Base-by-base conservation (phyloP, 495 filamentous ascomycete genomes). In the Massariosphaeria phaeospora region DNA sequence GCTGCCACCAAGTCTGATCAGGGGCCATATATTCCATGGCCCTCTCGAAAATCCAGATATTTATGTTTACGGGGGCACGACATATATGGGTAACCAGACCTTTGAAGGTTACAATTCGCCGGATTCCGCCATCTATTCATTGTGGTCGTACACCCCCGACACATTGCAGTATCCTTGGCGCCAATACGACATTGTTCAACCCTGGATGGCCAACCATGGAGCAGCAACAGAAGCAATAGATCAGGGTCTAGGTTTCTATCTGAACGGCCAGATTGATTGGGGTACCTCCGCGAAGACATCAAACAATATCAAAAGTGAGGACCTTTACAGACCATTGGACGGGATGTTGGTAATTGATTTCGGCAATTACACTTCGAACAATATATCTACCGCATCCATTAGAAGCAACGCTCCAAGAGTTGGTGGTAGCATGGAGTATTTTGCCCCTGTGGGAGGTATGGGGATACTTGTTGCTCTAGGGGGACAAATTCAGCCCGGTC, bases 251-350 rank as follows among this genome's bases (percentile, higher is more conserved):
- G 69, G 48, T 10, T 74, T 76, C 53, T 76, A 66, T 38, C 59
- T 77, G 34, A 73, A 73, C 52, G 73, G 72, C 0, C 55, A 65
- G 43, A 55, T 74, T 31, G 68, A 76, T 48, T 57, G 58, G 23
- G 70, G 70, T 5, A 69, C 63, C 11, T 54, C 55, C 1, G 12
- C 38, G 11, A 27, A 55, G 8, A 69, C 67, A 0, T 24, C 47
- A 20, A 33, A 20, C 18, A 40, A 3, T 5, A 46, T 67, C 3
- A 62, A 38, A 17, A 48, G 57, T 10, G 30, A 7, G 10, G 30
- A 50, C 2, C 20, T 59, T 12, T 69, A 65, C 31, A 21, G 1
- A 5, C 48, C 48, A 2, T 38, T 72, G 21, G 56, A 64, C 30
- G 73, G 73, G 0, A 68, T 75, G 65, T 33, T 74, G 1, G 65